Conservation (phyloP, 2,329 filamentous ascomycete genomes). For the Xylaria hypoxylon region DNA sequence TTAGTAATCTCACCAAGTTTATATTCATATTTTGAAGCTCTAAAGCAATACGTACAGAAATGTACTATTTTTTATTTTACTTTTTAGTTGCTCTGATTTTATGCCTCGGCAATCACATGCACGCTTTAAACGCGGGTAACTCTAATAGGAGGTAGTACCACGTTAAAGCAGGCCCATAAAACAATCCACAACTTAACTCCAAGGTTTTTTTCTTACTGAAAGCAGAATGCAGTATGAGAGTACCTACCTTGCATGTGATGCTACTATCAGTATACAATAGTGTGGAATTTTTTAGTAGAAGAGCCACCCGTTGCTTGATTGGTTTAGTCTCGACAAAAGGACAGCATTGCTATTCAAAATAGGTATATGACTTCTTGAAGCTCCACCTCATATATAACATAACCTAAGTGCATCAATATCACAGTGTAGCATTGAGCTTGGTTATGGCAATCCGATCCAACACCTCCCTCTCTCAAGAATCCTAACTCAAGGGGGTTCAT, state of each 20-base stretch:
- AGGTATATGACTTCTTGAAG: not conserved
- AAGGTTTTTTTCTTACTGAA: slow-evolving; percentile 4
- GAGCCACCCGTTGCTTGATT: too few species aligned
- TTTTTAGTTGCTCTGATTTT: not conserved
- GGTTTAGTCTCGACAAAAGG: too few species aligned
- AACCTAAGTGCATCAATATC: slow-evolving; percentile 6
- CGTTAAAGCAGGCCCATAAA: slow-evolving; percentile 24
- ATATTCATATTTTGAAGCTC: too few species aligned
- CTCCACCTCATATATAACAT: not conserved
- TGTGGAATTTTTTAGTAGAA: too few species aligned
- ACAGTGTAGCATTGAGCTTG: slow-evolving; percentile 12
- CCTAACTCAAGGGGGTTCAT: too few species aligned
- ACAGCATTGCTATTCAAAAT: too few species aligned
- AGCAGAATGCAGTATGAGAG: slow-evolving; percentile 6
- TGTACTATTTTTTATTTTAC: not conserved
- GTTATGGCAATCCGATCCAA: not conserved
- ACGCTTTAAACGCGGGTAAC: not conserved
- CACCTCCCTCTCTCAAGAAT: not conserved
- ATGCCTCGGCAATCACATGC: slow-evolving; percentile 30
- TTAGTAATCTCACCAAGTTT: too few species aligned
- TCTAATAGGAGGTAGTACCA: not conserved
- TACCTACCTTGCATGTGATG: slow-evolving; percentile 34
- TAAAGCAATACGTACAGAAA: too few species aligned
- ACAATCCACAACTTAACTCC: slow-evolving; percentile 25
- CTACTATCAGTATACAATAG: too few species aligned